A percentile compares a stretch with the other conserved stretches of the same genome.
Conservation (phyloP, 345 rosid species). For the Mallotus nudiflorus region DNA sequence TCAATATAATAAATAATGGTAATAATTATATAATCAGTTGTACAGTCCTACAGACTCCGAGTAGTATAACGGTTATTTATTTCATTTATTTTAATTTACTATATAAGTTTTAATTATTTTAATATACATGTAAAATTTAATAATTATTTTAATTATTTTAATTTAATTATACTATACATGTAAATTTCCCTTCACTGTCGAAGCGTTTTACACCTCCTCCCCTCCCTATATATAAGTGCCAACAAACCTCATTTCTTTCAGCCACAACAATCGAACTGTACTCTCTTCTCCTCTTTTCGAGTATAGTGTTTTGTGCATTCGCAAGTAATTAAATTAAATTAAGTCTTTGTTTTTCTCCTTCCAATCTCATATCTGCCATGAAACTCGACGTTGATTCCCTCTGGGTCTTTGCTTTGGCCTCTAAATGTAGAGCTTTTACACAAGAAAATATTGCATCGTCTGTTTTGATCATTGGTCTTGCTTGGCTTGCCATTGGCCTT, state of each 20-base stretch:
- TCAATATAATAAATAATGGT: too few relatives aligned
- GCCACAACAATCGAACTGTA: not conserved
- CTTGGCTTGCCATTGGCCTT: constrained; percentile 42
- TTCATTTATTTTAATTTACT: not conserved
- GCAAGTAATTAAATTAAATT: too few relatives aligned
- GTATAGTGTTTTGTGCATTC: too few relatives aligned
- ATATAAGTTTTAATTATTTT: too few relatives aligned
- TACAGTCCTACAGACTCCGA: constrained; percentile 15
- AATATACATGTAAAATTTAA: too few relatives aligned
- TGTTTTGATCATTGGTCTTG: constrained; percentile 32
- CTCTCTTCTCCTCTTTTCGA: not conserved
- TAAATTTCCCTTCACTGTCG: too few relatives aligned
- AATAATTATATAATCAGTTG: constrained; percentile 13
- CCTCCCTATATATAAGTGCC: constrained; percentile 34
- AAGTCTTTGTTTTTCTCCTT: not conserved
- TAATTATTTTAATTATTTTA: too few relatives aligned
- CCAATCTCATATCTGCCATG: constrained; percentile 5
- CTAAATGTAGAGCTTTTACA: constrained; percentile 54
- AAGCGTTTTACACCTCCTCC: too few relatives aligned
- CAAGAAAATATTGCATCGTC: constrained; percentile 43
- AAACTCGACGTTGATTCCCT: constrained; percentile 19
- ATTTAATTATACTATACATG: too few relatives aligned
- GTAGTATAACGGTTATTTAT: constrained; percentile 12
- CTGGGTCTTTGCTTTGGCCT: constrained; percentile 44
- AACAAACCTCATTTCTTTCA: not conserved